Percentiles rank a stretch among this genome's conserved stretches.
These are phyloP conservation scores for Termitomyces sp. DNA, from an alignment of 768 basidiomycete species.

Conservation along the genomic window DNA sequence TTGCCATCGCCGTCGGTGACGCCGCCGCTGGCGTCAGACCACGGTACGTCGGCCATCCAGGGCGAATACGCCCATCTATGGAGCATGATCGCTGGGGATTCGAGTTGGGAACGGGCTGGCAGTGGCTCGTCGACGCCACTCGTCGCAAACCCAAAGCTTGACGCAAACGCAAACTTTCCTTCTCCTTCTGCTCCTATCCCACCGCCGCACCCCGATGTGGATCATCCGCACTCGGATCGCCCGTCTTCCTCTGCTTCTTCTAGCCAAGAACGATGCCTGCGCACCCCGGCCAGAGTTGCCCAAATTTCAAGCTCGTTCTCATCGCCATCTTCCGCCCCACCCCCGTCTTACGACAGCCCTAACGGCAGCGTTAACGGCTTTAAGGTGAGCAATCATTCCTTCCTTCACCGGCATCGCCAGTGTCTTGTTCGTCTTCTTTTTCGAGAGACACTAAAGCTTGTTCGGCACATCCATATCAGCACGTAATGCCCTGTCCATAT, in stretches of 20 bases:
- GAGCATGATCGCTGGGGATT: conserved; percentile 10
- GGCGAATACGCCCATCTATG: conserved; percentile 14
- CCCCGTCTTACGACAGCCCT: neutral
- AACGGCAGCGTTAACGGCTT: too few species aligned
- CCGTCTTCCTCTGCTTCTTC: neutral
- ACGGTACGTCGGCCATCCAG: conserved; percentile 1
- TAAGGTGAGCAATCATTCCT: too few species aligned
- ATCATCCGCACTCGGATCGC: neutral
- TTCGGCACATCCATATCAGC: neutral
- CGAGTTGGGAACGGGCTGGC: neutral
- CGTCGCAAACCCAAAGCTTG: too few species aligned
- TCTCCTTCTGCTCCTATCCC: neutral
- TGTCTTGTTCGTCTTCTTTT: too few species aligned
- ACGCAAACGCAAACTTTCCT: too few species aligned
- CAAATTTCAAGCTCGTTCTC: neutral
- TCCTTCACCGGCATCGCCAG: too few species aligned
- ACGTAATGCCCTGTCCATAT: neutral
- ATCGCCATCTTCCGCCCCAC: neutral
- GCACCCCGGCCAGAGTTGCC: too few species aligned
- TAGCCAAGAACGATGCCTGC: too few species aligned
- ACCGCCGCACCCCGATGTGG: neutral
- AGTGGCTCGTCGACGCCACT: too few species aligned
- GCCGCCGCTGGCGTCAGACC: conserved; percentile 1
- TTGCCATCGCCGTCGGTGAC: neutral
- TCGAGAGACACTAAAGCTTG: neutral